Evolutionary conservation across 2,329 filamentous ascomycete genomes (phyloP).

Genomic region (Trichophyton verrucosum): DNA sequence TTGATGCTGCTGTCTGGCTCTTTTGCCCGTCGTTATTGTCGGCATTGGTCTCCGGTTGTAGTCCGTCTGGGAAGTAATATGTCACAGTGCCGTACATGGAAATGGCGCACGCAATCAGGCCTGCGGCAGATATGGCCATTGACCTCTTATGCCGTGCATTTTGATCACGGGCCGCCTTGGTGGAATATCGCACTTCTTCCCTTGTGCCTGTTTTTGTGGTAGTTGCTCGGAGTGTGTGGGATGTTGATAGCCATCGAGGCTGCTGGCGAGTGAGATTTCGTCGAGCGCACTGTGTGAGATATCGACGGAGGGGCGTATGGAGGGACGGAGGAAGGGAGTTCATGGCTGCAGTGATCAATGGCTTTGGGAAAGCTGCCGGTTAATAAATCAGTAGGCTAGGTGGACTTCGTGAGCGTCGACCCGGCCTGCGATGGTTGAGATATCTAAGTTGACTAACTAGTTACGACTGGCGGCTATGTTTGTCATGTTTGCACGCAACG

Average conservation of each 20-base stretch:
- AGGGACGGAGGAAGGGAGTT: conserved; percentile 4
- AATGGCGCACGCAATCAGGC: conserved; percentile 28
- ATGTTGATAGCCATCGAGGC: conserved; percentile 19
- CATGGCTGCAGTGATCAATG: conserved; percentile 1
- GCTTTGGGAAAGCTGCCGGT: neutral
- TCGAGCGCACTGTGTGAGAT: conserved; percentile 11
- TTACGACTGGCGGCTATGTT: neutral
- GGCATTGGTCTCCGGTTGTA: conserved; percentile 3
- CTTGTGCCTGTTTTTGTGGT: conserved; percentile 15
- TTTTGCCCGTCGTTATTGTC: conserved; percentile 6
- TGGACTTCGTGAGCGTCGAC: neutral
- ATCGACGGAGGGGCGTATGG: conserved; percentile 11
- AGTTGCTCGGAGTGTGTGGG: conserved; percentile 20
- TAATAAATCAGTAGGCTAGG: neutral
- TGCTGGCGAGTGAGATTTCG: conserved; percentile 5
- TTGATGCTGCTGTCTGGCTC: neutral
- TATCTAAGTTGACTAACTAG: no score
- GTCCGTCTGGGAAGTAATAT: conserved; percentile 21
- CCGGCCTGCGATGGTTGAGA: no score
- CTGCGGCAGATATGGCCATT: conserved; percentile 24
- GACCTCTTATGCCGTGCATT: conserved; percentile 22
- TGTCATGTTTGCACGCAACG: neutral
- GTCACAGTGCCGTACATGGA: conserved; percentile 33
- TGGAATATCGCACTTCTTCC: conserved; percentile 13
- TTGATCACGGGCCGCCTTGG: conserved; percentile 16